Conservation (phyloP, 2,329 filamentous ascomycete genomes). For the Epichloe glyceriae region DNA sequence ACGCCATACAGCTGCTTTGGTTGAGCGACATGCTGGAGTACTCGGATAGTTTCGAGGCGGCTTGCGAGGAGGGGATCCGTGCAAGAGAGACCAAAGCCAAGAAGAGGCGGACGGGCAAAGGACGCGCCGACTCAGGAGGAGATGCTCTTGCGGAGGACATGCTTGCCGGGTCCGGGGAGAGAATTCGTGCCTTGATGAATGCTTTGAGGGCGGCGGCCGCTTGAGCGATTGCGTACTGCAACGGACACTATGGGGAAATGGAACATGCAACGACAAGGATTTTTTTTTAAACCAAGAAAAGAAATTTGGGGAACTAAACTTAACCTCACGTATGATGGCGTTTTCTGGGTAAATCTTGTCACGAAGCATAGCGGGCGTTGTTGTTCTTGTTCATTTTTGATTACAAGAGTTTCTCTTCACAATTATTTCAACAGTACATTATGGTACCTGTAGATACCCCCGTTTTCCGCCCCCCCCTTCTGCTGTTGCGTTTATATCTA, state of each 20-base stretch:
- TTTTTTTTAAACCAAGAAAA: no score
- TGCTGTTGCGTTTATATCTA: background rate
- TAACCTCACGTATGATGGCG: background rate
- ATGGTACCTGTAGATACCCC: background rate
- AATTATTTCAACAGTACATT: background rate
- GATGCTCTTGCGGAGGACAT: constrained; percentile 31
- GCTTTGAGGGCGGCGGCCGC: constrained; percentile 14
- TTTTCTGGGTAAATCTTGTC: background rate
- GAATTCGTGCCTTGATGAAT: constrained; percentile 28
- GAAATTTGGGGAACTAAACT: no score
- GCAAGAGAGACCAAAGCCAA: constrained; percentile 36
- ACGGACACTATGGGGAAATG: no score
- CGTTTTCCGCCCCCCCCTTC: background rate
- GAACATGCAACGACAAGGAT: no score
- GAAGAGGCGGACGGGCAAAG: constrained; percentile 24
- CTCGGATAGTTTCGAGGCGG: constrained; percentile 22
- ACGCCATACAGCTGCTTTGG: constrained; percentile 43
- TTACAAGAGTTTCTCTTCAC: background rate
- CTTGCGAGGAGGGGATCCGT: constrained; percentile 32
- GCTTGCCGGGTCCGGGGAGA: constrained; percentile 30
- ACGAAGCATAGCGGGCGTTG: background rate
- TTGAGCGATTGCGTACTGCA: background rate
- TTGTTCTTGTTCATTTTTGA: background rate
- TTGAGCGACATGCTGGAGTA: constrained; percentile 20
- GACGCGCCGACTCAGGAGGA: constrained; percentile 17